Evolutionary conservation across 805 yeast species (phyloP).

Genomic region (Starmerella apicola): DNA sequence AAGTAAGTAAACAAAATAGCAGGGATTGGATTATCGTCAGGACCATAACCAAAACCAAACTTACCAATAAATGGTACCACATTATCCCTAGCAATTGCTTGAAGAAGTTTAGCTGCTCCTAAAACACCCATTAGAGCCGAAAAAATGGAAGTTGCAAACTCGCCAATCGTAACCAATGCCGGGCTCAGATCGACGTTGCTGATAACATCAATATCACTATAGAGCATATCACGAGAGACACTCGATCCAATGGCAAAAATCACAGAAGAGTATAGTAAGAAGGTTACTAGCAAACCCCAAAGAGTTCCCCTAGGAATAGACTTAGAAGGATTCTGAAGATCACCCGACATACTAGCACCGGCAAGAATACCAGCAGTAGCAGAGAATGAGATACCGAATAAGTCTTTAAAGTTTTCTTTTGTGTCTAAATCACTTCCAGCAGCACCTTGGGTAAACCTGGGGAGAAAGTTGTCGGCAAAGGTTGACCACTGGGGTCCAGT

Average conservation of each 20-base stretch:
- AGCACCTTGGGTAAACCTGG: conserved; percentile 77
- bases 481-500: conserved; percentile 67
- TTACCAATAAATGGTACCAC: conserved; percentile 66
- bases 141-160: conserved; percentile 77
- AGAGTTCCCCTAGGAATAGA: conserved; percentile 92
- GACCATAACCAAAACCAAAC: conserved; percentile 41
- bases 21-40: conserved; percentile 44
- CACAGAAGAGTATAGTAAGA: conserved; percentile 63
- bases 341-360: conserved; percentile 98
- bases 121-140: conserved; percentile 91
- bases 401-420: conserved; percentile 65
- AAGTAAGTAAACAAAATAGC: conserved; percentile 69
- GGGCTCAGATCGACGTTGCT: conserved; percentile 68
- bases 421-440: conserved; percentile 63
- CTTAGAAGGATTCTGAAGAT: conserved; percentile 68
- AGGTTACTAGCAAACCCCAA: conserved; percentile 68
- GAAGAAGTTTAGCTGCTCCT: conserved; percentile 84
- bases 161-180: conserved; percentile 68
- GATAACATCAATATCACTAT: conserved; percentile 70
- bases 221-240: conserved; percentile 65
- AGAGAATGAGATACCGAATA: conserved; percentile 94
- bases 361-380: conserved; percentile 98
- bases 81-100: conserved; percentile 80
- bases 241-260: conserved; percentile 69
- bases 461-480: conserved; percentile 52